Conservation (phyloP, 306 rosid species). For the Ormosia semicastrata region DNA sequence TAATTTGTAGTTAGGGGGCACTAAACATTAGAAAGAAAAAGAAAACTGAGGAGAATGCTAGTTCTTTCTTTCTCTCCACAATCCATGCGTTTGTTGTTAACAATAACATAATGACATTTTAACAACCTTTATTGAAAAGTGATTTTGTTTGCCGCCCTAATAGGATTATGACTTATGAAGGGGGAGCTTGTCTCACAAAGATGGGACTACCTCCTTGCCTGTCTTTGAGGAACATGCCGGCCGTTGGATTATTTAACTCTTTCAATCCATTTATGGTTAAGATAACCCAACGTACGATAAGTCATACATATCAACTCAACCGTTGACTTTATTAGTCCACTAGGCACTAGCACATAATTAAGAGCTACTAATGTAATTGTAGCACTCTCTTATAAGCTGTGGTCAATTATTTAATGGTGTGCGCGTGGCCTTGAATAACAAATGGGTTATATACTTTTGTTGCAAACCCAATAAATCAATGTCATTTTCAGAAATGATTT, state of each 20-base stretch:
- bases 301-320: constrained; percentile 9
- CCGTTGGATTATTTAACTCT: constrained; percentile 20
- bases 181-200: constrained; percentile 34
- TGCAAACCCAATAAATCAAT: background rate
- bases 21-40: background rate
- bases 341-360: background rate
- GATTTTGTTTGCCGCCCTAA: constrained; percentile 31
- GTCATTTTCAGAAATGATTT: constrained; percentile 34
- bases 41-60: background rate
- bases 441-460: background rate
- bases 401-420: constrained; percentile 7
- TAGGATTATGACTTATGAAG: background rate
- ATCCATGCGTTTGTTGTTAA: background rate
- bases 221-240: constrained; percentile 43
- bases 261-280: constrained; percentile 6
- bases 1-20: background rate
- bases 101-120: background rate
- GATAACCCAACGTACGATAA: constrained; percentile 9
- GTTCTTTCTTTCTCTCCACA: background rate
- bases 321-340: constrained; percentile 25
- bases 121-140: background rate
- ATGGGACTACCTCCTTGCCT: constrained; percentile 37
- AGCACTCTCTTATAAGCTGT: background rate
- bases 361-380: background rate
- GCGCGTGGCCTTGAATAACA: constrained; percentile 20